phyloP scores from a whole-genome alignment of 805 yeast species.

The Yamadazyma akitaensis region DNA sequence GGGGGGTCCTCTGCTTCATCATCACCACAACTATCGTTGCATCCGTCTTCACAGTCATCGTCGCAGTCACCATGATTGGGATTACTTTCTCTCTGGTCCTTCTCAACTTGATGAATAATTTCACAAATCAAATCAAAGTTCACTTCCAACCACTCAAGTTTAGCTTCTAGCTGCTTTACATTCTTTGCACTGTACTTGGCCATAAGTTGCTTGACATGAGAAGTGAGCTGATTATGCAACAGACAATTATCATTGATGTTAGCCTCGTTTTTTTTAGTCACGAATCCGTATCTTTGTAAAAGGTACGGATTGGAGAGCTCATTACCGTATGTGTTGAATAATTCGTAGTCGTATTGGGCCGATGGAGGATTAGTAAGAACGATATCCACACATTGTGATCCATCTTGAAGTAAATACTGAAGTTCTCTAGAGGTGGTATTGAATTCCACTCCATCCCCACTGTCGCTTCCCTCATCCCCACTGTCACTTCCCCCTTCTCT shows the following conservation, averaged over 20 bases:
- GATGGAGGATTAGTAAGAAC: constrained; percentile 43
- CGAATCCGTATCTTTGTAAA: constrained; percentile 77
- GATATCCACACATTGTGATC: constrained; percentile 66
- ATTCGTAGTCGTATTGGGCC: constrained; percentile 47
- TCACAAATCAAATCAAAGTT: constrained; percentile 38
- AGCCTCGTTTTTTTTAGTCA: constrained; percentile 46
- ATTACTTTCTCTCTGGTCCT: constrained; percentile 3
- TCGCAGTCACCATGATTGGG: constrained; percentile 14
- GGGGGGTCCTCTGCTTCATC: constrained; percentile 19
- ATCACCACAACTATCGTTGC: constrained; percentile 18
- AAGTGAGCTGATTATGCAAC: constrained; percentile 50
- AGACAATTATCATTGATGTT: constrained; percentile 52
- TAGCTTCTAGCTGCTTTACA: constrained; percentile 29
- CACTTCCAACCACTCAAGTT: constrained; percentile 48
- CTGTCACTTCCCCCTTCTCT: constrained; percentile 4
- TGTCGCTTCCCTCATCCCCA: background rate
- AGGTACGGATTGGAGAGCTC: constrained; percentile 62
- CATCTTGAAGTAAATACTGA: constrained; percentile 32
- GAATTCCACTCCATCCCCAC: background rate
- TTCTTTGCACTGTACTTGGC: constrained; percentile 23
- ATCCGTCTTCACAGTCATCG: constrained; percentile 9
- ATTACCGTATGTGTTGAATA: constrained; percentile 80
- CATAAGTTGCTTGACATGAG: constrained; percentile 24
- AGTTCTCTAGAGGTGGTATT: constrained; percentile 23
- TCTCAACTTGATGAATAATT: constrained; percentile 9